A percentile compares a stretch with the other conserved stretches of the same genome.
Conservation (phyloP, 164 flowering plant genomes). For the Berberis thunbergii region DNA sequence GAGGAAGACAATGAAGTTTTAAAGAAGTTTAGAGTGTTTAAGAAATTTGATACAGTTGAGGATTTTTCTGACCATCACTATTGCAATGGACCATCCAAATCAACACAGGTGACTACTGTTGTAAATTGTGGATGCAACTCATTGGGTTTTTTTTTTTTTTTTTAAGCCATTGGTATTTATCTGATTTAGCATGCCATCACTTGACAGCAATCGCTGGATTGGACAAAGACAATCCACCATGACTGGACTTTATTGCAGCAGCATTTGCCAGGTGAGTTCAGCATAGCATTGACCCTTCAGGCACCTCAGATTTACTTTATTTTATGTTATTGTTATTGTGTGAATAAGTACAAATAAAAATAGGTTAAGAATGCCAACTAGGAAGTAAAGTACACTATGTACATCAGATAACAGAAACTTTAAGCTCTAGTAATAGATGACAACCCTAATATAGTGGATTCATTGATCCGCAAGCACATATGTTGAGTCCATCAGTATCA, state of each 20-base stretch:
- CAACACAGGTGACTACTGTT: background rate
- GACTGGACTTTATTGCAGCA: constrained; percentile 22
- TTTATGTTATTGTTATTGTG: no score
- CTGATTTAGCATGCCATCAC: background rate
- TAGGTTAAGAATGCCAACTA: no score
- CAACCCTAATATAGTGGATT: no score
- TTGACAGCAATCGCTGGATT: constrained; percentile 14
- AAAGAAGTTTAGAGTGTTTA: constrained; percentile 19
- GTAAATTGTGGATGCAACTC: background rate
- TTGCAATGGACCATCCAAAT: background rate
- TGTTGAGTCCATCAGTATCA: no score
- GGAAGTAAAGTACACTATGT: no score
- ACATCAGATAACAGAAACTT: no score
- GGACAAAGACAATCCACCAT: constrained; percentile 22
- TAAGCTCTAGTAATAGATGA: no score
- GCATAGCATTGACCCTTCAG: background rate
- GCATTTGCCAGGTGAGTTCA: constrained; percentile 18
- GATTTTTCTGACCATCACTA: constrained; percentile 43
- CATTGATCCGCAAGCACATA: no score
- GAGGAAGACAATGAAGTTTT: constrained; percentile 10
- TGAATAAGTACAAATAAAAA: no score
- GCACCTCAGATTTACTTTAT: no score
- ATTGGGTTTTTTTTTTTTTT: background rate
- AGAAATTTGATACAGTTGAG: constrained; percentile 36
- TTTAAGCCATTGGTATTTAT: background rate